Evolutionary conservation across 192 early-diverging fungal genomes (phyloP), one percentile per base, ranked within the genome.

Genomic region (Backusella tarrabulga): DNA sequence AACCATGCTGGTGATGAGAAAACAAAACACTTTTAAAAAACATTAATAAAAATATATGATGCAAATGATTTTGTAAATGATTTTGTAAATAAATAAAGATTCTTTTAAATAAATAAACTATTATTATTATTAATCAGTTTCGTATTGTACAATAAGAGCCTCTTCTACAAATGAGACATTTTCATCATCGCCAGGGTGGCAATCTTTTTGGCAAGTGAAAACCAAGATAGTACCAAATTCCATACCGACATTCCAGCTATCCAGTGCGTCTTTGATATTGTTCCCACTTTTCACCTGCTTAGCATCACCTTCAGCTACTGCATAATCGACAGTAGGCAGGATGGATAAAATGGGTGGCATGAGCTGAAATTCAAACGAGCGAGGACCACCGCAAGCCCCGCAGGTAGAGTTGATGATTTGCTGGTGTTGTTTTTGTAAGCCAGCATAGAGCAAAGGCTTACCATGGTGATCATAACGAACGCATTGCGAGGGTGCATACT

Each of bases 181-280:
- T 34, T 81, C 77, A 4, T 63, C 73, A 19, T 69, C 70, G 5
- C 79, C 72, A 7, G 60, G 69, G 52, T 91, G 90, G 81, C 97
- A 98, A 83, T 98, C 94, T 34, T 87, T 87, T 38, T 83, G 80
- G 79, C 97, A 98, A 12, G 88, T 88, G 80, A 90, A 98, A 17
- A 94, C 85, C 79, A 98, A 74, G 26, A 96, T 80, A 0, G 97
- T 96, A 21, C 97, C 97, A 86, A 92, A 97, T 73, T 98, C 97
- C 88, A 96, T 89, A 1, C 96, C 96, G 40, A 88, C 80, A 77
- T 93, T 89, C 78, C 90, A 88, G 68, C 78, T 74, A 68, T 85
- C 83, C 15, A 88, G 75, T 29, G 75, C 81, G n/a, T 81, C 79
- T 68, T 77, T 79, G 38, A 79, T 77, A 50, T 82, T 78, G 26